phyloP scores from a whole-genome alignment of 441 rosid genomes.

The Corymbia calophylla region DNA sequence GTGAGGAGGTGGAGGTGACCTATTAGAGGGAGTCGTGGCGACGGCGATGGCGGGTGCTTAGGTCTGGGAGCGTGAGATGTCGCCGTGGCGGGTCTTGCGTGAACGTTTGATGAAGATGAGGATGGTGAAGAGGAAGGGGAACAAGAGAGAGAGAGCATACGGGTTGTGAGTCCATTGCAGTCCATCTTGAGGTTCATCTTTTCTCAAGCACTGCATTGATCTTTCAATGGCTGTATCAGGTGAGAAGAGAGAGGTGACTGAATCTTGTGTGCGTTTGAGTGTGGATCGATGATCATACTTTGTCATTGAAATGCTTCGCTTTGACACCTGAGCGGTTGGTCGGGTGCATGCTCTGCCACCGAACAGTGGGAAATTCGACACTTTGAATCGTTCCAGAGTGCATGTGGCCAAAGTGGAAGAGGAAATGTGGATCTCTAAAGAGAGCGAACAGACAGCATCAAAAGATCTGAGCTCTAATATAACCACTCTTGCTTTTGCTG shows the following conservation, averaged over 20 bases:
- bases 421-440: background rate
- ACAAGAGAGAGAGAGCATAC: background rate
- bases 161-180: background rate
- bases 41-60: slow-evolving; percentile 3
- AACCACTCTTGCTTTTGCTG: background rate
- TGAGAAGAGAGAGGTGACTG: background rate
- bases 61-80: background rate
- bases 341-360: background rate
- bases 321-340: background rate
- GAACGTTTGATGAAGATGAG: background rate
- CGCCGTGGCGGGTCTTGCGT: background rate
- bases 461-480: background rate
- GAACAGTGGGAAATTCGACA: background rate
- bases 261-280: background rate
- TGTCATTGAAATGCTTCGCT: no score
- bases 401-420: background rate
- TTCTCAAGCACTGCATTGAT: background rate
- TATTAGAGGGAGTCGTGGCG: slow-evolving; percentile 19
- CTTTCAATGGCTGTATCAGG: background rate
- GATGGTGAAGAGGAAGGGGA: background rate
- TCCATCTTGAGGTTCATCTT: background rate
- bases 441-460: background rate
- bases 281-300: no score
- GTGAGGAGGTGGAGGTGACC: slow-evolving; percentile 45
- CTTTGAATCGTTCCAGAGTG: background rate